Percentiles rank a stretch among this genome's conserved stretches.
Evolutionary conservation across 345 rosid species (phyloP).

Genomic region (Lepidium aucheri): DNA sequence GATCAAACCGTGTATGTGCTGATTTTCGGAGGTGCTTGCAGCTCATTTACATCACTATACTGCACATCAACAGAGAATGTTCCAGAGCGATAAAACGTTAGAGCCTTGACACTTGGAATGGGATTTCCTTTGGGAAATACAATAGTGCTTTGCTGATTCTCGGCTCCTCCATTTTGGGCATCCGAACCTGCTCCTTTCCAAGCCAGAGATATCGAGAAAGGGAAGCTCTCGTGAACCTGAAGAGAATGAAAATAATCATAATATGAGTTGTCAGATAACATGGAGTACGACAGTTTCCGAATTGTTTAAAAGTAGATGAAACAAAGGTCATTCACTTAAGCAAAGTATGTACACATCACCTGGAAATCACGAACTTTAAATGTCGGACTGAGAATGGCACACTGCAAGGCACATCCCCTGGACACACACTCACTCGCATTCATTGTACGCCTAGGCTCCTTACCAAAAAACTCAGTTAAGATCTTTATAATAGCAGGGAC

Average conservation of each 20-base stretch:
- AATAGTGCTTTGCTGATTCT: conserved; percentile 64
- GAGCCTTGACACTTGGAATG: conserved; percentile 76
- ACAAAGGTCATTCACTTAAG: not conserved
- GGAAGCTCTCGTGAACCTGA: conserved; percentile 86
- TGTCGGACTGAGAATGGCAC: conserved; percentile 97
- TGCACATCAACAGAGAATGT: conserved; percentile 77
- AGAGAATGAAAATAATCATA: not conserved
- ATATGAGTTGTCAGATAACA: not conserved
- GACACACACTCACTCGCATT: conserved; percentile 98
- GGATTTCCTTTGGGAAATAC: conserved; percentile 87
- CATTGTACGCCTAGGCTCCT: conserved; percentile 96
- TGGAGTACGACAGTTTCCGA: not conserved
- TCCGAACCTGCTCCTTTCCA: conserved; percentile 82
- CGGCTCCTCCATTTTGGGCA: conserved; percentile 48
- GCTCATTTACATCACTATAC: conserved; percentile 52
- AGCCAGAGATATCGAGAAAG: conserved; percentile 62
- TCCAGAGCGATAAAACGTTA: conserved; percentile 71
- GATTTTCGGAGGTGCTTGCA: conserved; percentile 68
- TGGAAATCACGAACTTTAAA: conserved; percentile 95
- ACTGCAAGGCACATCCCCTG: conserved; percentile 78
- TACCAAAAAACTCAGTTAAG: conserved; percentile 85
- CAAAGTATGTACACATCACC: conserved; percentile 35
- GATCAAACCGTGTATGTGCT: conserved; percentile 65
- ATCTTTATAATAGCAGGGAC: conserved; percentile 78
- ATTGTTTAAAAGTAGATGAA: not conserved